Evolutionary conservation across 2,329 filamentous ascomycete genomes (phyloP), one percentile per base, ranked within the genome.

Genomic region (Pseudogymnoascus destructans): DNA sequence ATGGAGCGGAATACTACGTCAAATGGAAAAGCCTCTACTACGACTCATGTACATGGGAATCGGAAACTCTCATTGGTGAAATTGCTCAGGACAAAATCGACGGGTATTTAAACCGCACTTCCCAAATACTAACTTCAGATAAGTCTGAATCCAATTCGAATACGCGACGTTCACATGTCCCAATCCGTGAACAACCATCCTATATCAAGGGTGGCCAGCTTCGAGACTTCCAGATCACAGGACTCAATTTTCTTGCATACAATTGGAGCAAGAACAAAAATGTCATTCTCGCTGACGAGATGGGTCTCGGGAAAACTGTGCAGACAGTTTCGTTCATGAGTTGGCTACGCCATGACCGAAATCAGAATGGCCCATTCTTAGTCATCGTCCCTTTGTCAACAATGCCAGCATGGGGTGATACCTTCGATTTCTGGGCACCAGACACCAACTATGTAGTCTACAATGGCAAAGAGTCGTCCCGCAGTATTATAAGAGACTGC

Each of bases 381-480:
- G 92, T 97, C 60, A 89, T 97, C n/a, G 93, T 95, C 6, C 93
- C 93, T 25, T 79, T 98, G 21, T 97, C 92, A 61, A 95, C 95
- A 54, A 95, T 98, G 74, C 92, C 93, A 5, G 90, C 93, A 2
- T 98, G 93, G 93, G 93, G 89, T 49, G 93, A 98, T 68, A 98
- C 93, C 0, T 96, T 98, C 72, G 93, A 96, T 71, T 78, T 87
- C 63, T 98, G 93, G 93, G 85, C 93, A 2, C 93, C 93, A 0
- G 92, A 97, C 68, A 73, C 97, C 62, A 97, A 98, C 71, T 97
- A 96, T 71, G 88, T 98, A 59, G 89, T 96, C 57, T 98, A 98
- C 71, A 89, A 92, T 57, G 93, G 95, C 56, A 92, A 90, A 58
- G 87, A 93, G 69, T 81, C 86, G 32, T 86, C 93, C 30, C 87